Evolutionary conservation across 208 protist species (phyloP), one percentile per base, ranked within the genome.

Genomic region (Kentomonas sorsogonicus): DNA sequence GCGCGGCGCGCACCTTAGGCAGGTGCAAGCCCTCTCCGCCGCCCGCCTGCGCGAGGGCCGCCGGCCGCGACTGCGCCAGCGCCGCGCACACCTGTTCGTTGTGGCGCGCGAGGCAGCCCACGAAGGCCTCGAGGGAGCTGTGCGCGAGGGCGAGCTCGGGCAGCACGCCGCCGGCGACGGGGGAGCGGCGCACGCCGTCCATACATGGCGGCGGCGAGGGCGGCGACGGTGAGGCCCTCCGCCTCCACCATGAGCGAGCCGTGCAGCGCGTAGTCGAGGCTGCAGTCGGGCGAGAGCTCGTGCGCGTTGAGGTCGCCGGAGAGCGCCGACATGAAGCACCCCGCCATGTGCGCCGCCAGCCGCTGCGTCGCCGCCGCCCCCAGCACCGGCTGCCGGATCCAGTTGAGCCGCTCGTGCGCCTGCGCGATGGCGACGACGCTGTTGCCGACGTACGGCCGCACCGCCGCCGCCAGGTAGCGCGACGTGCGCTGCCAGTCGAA

Each of bases 401-500:
- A 64, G 58, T 89, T 70, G 27, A 95, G 68, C 10, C 70, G 64
- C 65, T 95, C 84, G 41, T 81, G 73, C 0, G 83, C 82, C 10
- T 70, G 61, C 1, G 85, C 88, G 55, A 92, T 83, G 69, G 68
- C 69, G 10, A 77, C 66, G 41, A 95, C 57, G 56, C 77, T 78
- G 46, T 89, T 77, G 1, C 71, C 66, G 27, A 95, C 63, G 69
- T 95, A 95, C 33, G 85, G 74, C 7, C 88, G 82, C 36, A 95
- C 83, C n/a, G 76, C 66, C 41, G 63, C 72, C 30, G 77, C 69
- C 1, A 72, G 79, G 27, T 76, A 74, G 1, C 61, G 57, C 9
- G 83, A 83, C 15, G 83, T 66, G 1, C 87, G 80, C 58, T 94
- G 87, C 84, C 87, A 94, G 60, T 94, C 87, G 34, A 91, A 79